Base-by-base conservation (phyloP, 2,329 filamentous ascomycete genomes). In the Chalara sp. region DNA sequence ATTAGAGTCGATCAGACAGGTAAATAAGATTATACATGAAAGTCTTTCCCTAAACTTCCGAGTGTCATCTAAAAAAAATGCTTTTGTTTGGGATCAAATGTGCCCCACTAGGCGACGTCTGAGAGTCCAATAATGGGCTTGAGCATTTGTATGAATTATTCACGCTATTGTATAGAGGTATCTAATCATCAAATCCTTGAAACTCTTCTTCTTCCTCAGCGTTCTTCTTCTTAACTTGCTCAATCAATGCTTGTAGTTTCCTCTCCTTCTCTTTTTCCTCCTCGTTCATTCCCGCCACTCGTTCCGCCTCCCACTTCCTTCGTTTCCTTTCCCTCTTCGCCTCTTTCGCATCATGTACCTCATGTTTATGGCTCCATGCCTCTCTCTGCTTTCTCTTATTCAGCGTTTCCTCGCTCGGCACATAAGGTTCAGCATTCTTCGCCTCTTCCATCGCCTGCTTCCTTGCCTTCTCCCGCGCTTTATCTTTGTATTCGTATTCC, bases 341-440 rank as follows among this genome's bases (percentile, higher is more conserved):
- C 46, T 76, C 72, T 47, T 83, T 80, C 53, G 78, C 71, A 29
- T 83, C 83, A 61, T 84, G 84, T 60, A 76, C 74, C 56, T 86
- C 86, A 28, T 77, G 72, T 65, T 87, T 87, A 51, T 75, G 78
- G 66, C 86, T 91, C 86, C 87, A 91, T 1, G 87, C 80, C 62
- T 83, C 75, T 61, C 85, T 76, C 67, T 81, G 73, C 66, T 80
- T 78, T 60, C 78, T 70, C 75, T 83, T 81, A 64, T 76, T 72
- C 50, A 66, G 13, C 65, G 74, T 71, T 43, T 67, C 68, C 55
- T 73, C 72, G 30, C 50, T 71, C 59, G 62, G 62, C 10, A 62
- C 58, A 50, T 61, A 65, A 5, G 63, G 61, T n/a, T 56, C 65
- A 48, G 70, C 70, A 12, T 70, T 69, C 64, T 73, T 72, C 43